Evolutionary conservation across 2,329 filamentous ascomycete genomes (phyloP).

Genomic region (Paecilomyces niveus): DNA sequence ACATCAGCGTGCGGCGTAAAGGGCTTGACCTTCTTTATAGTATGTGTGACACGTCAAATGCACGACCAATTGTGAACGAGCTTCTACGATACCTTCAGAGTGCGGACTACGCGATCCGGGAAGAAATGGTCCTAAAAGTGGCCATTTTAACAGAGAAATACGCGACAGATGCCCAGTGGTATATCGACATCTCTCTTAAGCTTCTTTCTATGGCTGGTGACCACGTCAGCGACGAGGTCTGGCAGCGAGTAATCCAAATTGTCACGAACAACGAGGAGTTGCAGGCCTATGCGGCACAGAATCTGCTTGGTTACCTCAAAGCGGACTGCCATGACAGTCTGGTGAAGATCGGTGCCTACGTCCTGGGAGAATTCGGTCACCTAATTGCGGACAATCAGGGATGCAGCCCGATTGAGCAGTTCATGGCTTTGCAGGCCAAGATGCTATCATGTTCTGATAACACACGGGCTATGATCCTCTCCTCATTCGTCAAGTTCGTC

Average conservation of each 20-base stretch:
- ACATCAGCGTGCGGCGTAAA: conserved; percentile 95
- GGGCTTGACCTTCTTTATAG: conserved; percentile 95
- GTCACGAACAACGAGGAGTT: conserved; percentile 98
- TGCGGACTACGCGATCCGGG: conserved; percentile 93
- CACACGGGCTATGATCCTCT: conserved; percentile 88
- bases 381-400: conserved; percentile 85
- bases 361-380: conserved; percentile 94
- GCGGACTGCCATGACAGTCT: conserved; percentile 92
- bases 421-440: conserved; percentile 84
- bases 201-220: conserved; percentile 95
- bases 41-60: conserved; percentile 98
- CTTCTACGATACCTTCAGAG: conserved; percentile 91
- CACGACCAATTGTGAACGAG: conserved; percentile 86
- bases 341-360: conserved; percentile 95
- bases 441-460: conserved; percentile 80
- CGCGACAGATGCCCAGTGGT: conserved; percentile 97
- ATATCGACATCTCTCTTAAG: conserved; percentile 92
- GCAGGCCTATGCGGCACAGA: conserved; percentile 91
- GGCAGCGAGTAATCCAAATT: conserved; percentile 97
- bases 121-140: conserved; percentile 99
- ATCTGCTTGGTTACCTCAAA: conserved; percentile 87
- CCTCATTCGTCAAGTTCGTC: conserved; percentile 94
- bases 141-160: conserved; percentile 98
- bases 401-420: conserved; percentile 95
- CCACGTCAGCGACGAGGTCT: conserved; percentile 97